phyloP scores from a whole-genome alignment of 805 yeast species.

The Candida endomychidarum region DNA sequence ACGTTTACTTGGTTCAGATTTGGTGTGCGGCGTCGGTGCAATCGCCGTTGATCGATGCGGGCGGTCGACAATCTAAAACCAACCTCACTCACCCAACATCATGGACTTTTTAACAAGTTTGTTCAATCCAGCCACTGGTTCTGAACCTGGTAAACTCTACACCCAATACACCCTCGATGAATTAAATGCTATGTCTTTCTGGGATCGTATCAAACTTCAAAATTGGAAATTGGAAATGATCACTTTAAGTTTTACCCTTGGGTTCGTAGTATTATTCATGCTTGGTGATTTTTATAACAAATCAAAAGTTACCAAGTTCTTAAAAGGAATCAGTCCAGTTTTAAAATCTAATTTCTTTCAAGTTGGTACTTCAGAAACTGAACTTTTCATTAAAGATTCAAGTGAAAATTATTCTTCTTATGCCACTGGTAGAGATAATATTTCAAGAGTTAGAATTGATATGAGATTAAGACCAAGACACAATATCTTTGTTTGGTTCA shows the following conservation, averaged over 20 bases:
- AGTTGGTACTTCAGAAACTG: slow-evolving; percentile 57
- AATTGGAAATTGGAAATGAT: slow-evolving; percentile 77
- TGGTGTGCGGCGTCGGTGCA: too few relatives aligned
- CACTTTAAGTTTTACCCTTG: slow-evolving; percentile 51
- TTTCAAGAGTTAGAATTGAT: slow-evolving; percentile 60
- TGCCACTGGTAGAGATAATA: slow-evolving; percentile 85
- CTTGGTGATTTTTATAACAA: slow-evolving; percentile 63
- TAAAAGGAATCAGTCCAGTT: slow-evolving; percentile 49
- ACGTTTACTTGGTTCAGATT: too few relatives aligned
- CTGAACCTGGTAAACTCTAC: slow-evolving; percentile 15
- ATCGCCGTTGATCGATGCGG: too few relatives aligned
- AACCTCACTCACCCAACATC: too few relatives aligned
- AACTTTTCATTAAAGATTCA: slow-evolving; percentile 59
- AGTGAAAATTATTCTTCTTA: slow-evolving; percentile 65
- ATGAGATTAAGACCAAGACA: slow-evolving; percentile 76
- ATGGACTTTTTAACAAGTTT: too few relatives aligned
- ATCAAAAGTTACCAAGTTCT: slow-evolving; percentile 51
- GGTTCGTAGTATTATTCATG: slow-evolving; percentile 51
- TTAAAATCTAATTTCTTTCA: slow-evolving; percentile 72
- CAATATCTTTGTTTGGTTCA: slow-evolving; percentile 63
- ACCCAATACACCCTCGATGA: slow-evolving; percentile 46
- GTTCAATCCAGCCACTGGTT: not conserved
- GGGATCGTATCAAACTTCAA: slow-evolving; percentile 56
- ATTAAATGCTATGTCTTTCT: slow-evolving; percentile 55
- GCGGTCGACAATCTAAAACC: too few relatives aligned